Base-by-base conservation (phyloP, 257 asterid species). In the Solanum verrucosum region DNA sequence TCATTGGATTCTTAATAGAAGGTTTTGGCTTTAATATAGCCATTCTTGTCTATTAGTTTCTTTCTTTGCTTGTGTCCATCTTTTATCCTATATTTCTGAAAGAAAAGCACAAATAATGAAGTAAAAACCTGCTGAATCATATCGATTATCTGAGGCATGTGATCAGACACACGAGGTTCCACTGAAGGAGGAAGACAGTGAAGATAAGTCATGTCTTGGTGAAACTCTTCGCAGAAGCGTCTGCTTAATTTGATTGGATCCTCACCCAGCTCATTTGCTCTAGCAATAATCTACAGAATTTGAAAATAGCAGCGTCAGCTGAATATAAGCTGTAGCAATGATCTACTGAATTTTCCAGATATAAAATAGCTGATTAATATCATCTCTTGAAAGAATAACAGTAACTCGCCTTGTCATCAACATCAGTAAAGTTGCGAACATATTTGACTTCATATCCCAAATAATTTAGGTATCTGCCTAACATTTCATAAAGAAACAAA, bases 151-250 rank as follows among this genome's bases (percentile, higher is more conserved):
- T 97, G 95, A 9, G 95, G 92, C 88, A 97, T 92, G 92, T 97
- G 99, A 88, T 97, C 98, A 46, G 99, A 97, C 68, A 97, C 99
- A 87, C 98, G 96, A 87, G 99, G 99, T 88, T 97, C 99, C 31
- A 93, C 93, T 15, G 96, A 96, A 90, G 99, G 99, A 90, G 98
- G 92, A 88, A 96, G 92, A 89, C 99, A 97, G 90, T 92, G 91
- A 59, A 97, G 94, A 87, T 87, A 91, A 84, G 92, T 70, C 99
- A 97, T 96, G 90, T 97, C 99, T 72, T 35, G 93, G 94, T 89
- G 95, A 91, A 97, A 97, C 90, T 97, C 99, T 91, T 94, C 95
- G 87, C 99, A 97, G 37, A 84, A 97, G 73, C 98, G 93, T 91
- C 92, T 92, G 93, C 99, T 97, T 90, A 97, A 94, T 83, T 40